These are phyloP conservation scores for Selenicereus undatus DNA, from an alignment of 148 eudicot genomes.

Conservation along the genomic window DNA sequence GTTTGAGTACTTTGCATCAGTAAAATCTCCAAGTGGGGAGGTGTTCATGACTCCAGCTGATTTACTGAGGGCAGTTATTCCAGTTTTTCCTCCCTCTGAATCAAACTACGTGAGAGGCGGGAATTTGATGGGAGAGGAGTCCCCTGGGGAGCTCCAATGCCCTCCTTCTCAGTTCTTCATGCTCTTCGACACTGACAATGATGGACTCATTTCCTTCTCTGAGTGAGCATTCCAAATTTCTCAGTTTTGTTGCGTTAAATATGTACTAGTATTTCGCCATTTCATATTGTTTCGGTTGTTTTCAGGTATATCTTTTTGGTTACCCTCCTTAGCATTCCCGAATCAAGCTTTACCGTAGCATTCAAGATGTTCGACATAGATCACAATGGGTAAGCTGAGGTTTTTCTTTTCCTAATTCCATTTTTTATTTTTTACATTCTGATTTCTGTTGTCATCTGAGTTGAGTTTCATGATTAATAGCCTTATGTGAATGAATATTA, in stretches of 20 bases:
- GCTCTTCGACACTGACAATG: slow-evolving; percentile 79
- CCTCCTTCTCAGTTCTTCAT: slow-evolving; percentile 80
- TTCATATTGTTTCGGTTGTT: slow-evolving; percentile 1
- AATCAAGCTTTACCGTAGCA: slow-evolving; percentile 73
- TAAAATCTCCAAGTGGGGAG: slow-evolving; percentile 45
- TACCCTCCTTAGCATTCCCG: slow-evolving; percentile 67
- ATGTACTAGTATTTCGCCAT: not conserved
- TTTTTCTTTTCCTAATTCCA: not conserved
- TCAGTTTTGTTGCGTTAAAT: not conserved
- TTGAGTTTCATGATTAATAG: not conserved
- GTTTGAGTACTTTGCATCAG: slow-evolving; percentile 87
- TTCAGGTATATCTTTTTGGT: slow-evolving; percentile 62
- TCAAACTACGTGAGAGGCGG: slow-evolving; percentile 67
- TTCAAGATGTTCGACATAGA: slow-evolving; percentile 88
- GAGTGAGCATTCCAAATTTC: slow-evolving; percentile 44
- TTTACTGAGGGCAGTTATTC: slow-evolving; percentile 85
- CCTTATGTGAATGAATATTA: not conserved
- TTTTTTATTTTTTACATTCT: not conserved
- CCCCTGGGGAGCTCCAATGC: slow-evolving; percentile 54
- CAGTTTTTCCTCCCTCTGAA: slow-evolving; percentile 83
- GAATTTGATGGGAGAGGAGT: slow-evolving; percentile 53
- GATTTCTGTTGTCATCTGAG: not conserved
- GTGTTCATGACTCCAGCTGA: slow-evolving; percentile 76
- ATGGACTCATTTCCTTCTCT: slow-evolving; percentile 83
- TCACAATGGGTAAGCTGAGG: slow-evolving; percentile 48